Evolutionary conservation across 2,329 filamentous ascomycete species (phyloP), one percentile per base, ranked within the genome.

Genomic region (Emmonsiellopsis sp.): DNA sequence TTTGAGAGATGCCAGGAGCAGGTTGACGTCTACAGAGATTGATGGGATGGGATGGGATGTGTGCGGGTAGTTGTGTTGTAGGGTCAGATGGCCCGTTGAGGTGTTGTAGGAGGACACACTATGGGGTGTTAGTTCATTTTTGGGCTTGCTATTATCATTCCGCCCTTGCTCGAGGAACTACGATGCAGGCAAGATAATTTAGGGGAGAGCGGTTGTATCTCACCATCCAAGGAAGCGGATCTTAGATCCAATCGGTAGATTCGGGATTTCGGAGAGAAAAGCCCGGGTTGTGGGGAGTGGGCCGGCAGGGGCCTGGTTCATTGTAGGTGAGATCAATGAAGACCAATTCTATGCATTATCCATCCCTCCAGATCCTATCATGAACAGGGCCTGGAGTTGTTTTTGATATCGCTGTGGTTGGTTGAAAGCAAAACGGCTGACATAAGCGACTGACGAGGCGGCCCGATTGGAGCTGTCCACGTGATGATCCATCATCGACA

Each of bases 141-240:
- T 27, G 21, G 21, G 21, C 5, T 27, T 27, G 21, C 3, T 27
- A 27, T 27, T 27, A 27, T 27, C 21, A 27, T 27, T 27, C 21
- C 21, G 21, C 21, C 21, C 21, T 27, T 27, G 21, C 21, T 27
- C 3, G 21, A 27, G 21, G 21, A 27, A 27, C 21, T 27, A 27
- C 5, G 21, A 45, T 33, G n/a, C 3, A 32, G 7, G 27, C 1
- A 40, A 49, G 11, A 49, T 32, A 9, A 49, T 44, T 47, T 55
- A 42, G 37, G 46, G 34, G 44, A 51, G 33, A 45, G 49, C 37
- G 33, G 54, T 45, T 17, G 32, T 11, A 50, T 72, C 83, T 73
- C 78, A 95, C 92, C 91, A 96, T 69, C 89, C 91, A 49, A 97
- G 72, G 68, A 97, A 95, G 56, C 92, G 85, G 56, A 96, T 85